phyloP scores from a whole-genome alignment of 306 rosid species.

The Sphenostylis stenocarpa region DNA sequence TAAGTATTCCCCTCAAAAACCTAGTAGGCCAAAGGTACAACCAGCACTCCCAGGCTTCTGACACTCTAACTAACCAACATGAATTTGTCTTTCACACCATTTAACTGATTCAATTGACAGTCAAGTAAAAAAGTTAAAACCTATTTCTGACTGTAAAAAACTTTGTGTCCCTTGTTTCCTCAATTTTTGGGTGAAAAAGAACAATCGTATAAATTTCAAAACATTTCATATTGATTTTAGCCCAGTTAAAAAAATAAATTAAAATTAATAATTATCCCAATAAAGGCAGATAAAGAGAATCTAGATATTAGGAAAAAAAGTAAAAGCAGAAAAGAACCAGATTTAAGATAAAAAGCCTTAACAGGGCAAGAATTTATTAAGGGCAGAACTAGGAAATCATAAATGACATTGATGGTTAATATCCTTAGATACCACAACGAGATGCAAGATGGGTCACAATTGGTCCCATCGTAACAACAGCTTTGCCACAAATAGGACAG shows the following conservation, averaged over 20 bases:
- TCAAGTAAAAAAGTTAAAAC: slow-evolving; percentile 31
- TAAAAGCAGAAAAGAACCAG: neutral
- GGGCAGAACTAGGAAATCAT: slow-evolving; percentile 49
- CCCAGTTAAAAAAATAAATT: neutral
- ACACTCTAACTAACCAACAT: slow-evolving; percentile 42
- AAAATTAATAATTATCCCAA: neutral
- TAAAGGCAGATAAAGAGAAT: slow-evolving; percentile 1
- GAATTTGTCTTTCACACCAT: neutral
- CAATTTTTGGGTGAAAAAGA: neutral
- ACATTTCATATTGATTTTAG: neutral
- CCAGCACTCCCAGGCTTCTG: slow-evolving; percentile 31
- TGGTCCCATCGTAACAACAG: slow-evolving; percentile 77
- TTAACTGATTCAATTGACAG: slow-evolving; percentile 33
- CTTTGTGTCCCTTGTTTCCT: neutral
- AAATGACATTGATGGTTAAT: slow-evolving; percentile 64
- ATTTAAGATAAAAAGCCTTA: slow-evolving; percentile 23
- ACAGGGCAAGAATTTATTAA: slow-evolving; percentile 33
- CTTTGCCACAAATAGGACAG: slow-evolving; percentile 51
- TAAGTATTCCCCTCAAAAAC: slow-evolving; percentile 6
- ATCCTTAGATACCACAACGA: slow-evolving; percentile 50
- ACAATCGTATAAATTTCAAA: neutral
- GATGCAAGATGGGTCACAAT: slow-evolving; percentile 52
- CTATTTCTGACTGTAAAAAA: slow-evolving; percentile 35
- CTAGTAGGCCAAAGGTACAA: neutral
- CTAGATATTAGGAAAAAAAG: neutral